Conservation (phyloP, 2,329 filamentous ascomycete species). For the Aureobasidium pullulans region DNA sequence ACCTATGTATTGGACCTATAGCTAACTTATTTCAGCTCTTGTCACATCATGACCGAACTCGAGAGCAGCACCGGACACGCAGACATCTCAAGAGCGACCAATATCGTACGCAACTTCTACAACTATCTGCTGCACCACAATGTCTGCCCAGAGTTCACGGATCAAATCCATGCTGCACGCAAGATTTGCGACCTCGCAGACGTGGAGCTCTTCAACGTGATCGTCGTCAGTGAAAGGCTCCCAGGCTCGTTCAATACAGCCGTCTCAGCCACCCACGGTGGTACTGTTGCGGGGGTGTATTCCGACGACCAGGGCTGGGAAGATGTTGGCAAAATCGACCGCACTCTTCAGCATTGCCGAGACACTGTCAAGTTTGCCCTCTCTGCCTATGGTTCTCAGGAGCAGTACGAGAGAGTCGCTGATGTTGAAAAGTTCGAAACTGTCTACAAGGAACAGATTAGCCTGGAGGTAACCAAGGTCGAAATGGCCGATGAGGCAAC, state of each 20-base stretch:
- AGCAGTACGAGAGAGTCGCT: slow-evolving; percentile 21
- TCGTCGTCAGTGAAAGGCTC: slow-evolving; percentile 45
- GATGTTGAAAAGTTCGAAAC: slow-evolving; percentile 31
- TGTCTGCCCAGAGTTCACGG: slow-evolving; percentile 73
- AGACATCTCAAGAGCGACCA: slow-evolving; percentile 36
- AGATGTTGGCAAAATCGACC: slow-evolving; percentile 24
- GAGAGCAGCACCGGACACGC: background rate
- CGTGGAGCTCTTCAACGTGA: slow-evolving; percentile 57
- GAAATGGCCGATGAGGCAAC: slow-evolving; percentile 38
- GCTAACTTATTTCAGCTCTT: background rate
- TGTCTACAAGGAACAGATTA: slow-evolving; percentile 44
- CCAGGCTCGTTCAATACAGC: slow-evolving; percentile 75
- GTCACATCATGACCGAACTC: slow-evolving; percentile 1
- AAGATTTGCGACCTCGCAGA: slow-evolving; percentile 59
- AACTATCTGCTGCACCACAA: slow-evolving; percentile 79
- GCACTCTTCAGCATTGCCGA: slow-evolving; percentile 40
- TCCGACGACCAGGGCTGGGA: slow-evolving; percentile 37
- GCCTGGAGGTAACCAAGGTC: slow-evolving; percentile 55
- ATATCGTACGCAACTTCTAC: slow-evolving; percentile 75
- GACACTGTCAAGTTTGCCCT: slow-evolving; percentile 46
- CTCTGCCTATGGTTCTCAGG: slow-evolving; percentile 35
- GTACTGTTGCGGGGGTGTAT: slow-evolving; percentile 39
- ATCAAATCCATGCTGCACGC: slow-evolving; percentile 60
- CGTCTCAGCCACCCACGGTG: slow-evolving; percentile 61
- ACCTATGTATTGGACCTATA: background rate